Base-by-base conservation (phyloP, 257 asterid species). In the Lavandula angustifolia region DNA sequence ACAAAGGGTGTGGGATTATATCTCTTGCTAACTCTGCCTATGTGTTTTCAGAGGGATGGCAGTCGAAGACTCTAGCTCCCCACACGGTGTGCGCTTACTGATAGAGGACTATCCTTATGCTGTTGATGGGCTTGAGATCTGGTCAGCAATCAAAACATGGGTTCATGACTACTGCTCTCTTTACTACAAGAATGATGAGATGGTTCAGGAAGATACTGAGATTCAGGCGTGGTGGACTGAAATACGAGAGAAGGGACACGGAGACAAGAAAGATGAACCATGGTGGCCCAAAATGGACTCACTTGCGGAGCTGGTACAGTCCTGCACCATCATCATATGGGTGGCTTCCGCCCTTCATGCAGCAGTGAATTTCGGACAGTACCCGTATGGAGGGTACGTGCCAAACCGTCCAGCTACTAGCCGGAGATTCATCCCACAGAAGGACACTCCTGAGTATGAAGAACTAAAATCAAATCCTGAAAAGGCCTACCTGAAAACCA, bases 181-280 rank as follows among this genome's bases (percentile, higher is more conserved):
- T 59, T 87, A 85, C 84, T 90, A 90, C 64, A 73, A 73, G 57
- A 60, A 69, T 1, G 87, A 85, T 6, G 78, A 72, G 9, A 46
- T 44, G 64, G 69, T 85, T 33, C 76, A 69, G 59, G 44, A 73
- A 3, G 95, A 87, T 46, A 14, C 27, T 0, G 97, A 90, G 76
- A 85, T 90, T 12, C 95, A 87, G 57, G 68, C 72, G 9, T 90
- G 95, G 95, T 90, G 97, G 97, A 79, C 78, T n/a, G 95, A 87
- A 37, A 3, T 80, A 3, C 80, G 82, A 16, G 88, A 89, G 65
- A 52, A 79, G 57, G 95, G 95, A 12, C 95, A 90, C 0, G 87
- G 76, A 0, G 97, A 87, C 81, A 83, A 82, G 79, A 87, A 75
- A 60, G 70, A 87, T 31, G 91, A 81, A 60, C 70, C 70, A 0